A percentile compares a stretch with the other conserved stretches of the same genome.
These are phyloP conservation scores for Brassica carinata DNA, from an alignment of 345 rosid genomes.

Conservation along the genomic window DNA sequence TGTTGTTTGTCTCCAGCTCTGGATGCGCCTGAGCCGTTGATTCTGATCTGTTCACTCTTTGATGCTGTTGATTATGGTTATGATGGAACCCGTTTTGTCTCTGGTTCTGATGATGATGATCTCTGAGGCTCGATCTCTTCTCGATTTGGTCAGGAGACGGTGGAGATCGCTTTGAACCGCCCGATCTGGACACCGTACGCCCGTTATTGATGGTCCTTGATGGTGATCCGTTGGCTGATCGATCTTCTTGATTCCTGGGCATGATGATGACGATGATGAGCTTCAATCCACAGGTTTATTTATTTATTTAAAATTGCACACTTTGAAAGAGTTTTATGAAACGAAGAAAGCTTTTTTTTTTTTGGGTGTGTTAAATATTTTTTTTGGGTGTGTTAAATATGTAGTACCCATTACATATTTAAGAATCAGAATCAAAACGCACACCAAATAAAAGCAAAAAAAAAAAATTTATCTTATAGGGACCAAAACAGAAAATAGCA, in stretches of 20 bases:
- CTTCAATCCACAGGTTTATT: conserved; percentile 26
- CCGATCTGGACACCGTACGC: conserved; percentile 58
- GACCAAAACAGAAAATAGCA: conserved; percentile 29
- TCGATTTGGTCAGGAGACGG: conserved; percentile 53
- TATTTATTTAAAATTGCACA: conserved; percentile 8
- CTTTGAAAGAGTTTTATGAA: conserved; percentile 25
- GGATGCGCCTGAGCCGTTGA: conserved; percentile 38
- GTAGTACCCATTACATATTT: conserved; percentile 33
- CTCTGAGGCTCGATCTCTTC: conserved; percentile 43
- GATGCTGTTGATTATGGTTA: conserved; percentile 17
- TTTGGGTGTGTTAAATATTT: too few species aligned
- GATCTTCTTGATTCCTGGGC: conserved; percentile 68
- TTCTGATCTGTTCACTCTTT: conserved; percentile 43
- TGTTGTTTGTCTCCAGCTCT: conserved; percentile 25
- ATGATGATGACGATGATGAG: conserved; percentile 22
- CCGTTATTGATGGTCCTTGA: conserved; percentile 40
- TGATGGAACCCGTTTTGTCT: conserved; percentile 48
- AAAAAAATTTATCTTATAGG: conserved; percentile 10
- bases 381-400: background rate
- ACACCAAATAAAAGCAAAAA: conserved; percentile 3
- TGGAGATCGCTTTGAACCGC: conserved; percentile 49
- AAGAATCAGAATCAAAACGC: conserved; percentile 43
- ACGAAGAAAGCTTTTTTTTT: background rate
- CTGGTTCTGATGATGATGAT: conserved; percentile 41
- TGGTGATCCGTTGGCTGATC: conserved; percentile 55